phyloP scores from a whole-genome alignment of 345 rosid species.

The Murraya koenigii region DNA sequence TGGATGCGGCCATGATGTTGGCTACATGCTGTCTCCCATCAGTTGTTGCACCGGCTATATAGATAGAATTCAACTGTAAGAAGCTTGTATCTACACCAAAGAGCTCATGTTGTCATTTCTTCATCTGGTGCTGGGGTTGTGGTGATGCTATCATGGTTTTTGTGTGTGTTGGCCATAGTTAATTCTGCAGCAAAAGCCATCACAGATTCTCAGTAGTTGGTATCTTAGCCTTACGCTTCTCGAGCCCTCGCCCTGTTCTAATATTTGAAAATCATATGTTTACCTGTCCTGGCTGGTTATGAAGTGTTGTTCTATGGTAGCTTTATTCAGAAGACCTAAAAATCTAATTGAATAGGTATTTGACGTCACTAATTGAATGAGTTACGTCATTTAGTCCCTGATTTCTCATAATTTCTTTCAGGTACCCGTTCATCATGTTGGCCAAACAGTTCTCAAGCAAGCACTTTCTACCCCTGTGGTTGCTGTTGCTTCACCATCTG shows the following conservation, averaged over 20 bases:
- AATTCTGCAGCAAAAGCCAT: neutral
- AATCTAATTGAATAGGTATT: neutral
- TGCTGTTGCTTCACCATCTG: slow-evolving; percentile 94
- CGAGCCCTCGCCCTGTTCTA: neutral
- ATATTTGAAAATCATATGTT: neutral
- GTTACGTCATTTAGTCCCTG: slow-evolving; percentile 8
- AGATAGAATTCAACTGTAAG: neutral
- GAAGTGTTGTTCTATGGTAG: neutral
- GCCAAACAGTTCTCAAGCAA: slow-evolving; percentile 48
- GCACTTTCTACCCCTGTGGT: slow-evolving; percentile 74
- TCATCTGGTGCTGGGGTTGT: neutral
- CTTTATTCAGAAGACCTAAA: neutral
- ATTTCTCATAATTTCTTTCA: slow-evolving; percentile 28
- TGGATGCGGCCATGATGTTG: neutral
- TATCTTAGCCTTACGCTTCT: neutral
- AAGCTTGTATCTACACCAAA: neutral
- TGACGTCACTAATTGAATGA: neutral
- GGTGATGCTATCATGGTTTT: neutral
- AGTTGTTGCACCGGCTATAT: neutral
- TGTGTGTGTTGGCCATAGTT: neutral
- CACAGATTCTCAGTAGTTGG: neutral
- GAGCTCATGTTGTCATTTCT: neutral
- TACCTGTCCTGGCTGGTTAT: neutral
- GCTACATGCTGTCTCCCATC: neutral
- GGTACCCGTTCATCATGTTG: slow-evolving; percentile 75